Conservation (phyloP, 169 alveolate genomes). For the Eimeria praecox region DNA sequence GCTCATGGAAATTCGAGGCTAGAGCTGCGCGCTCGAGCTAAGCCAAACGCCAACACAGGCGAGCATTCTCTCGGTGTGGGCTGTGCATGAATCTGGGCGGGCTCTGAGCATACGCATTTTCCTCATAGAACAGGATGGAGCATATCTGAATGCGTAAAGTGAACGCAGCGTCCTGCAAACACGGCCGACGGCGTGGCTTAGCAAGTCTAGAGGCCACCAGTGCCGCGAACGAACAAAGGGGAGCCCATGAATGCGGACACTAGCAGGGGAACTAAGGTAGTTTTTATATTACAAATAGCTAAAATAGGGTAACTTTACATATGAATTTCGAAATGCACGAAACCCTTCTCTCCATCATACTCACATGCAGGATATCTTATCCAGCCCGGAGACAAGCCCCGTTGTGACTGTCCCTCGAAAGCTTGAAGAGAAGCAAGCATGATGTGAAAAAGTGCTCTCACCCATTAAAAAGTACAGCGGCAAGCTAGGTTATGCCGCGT, state of each 20-base stretch:
- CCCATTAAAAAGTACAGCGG: not conserved
- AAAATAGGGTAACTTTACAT: not conserved
- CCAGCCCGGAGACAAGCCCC: slow-evolving; percentile 56
- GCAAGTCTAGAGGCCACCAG: not conserved
- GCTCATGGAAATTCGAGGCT: too few species aligned
- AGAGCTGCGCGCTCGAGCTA: not conserved
- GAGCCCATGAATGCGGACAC: not conserved
- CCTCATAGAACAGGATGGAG: not conserved
- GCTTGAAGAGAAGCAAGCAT: not conserved
- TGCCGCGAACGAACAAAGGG: not conserved
- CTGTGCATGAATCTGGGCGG: not conserved
- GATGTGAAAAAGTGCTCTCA: not conserved
- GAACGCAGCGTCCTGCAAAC: too few species aligned
- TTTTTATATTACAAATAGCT: not conserved
- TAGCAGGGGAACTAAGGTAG: not conserved
- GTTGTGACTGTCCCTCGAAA: not conserved
- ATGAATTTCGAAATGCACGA: not conserved
- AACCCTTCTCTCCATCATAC: not conserved
- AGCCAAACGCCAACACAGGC: not conserved
- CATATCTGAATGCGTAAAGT: too few species aligned
- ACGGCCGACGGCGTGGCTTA: not conserved
- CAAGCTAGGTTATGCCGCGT: not conserved
- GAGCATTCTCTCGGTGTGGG: not conserved
- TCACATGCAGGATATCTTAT: not conserved
- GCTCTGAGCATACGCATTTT: not conserved